A percentile compares a stretch with the other conserved stretches of the same genome.
phyloP scores from a whole-genome alignment of 2,329 filamentous ascomycete species.

The Alternaria panax region DNA sequence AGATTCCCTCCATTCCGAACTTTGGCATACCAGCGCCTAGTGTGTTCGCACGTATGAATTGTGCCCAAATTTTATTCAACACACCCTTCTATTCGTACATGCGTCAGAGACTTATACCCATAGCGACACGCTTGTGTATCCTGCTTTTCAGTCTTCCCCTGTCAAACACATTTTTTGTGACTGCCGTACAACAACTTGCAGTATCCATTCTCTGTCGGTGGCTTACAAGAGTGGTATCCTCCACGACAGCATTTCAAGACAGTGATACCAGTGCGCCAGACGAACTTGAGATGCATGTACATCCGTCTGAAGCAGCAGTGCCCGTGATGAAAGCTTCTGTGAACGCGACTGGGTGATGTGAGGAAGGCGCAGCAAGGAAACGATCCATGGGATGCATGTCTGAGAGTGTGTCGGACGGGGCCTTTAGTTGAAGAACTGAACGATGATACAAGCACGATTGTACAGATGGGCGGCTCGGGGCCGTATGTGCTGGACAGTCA shows the following conservation, averaged over 20 bases:
- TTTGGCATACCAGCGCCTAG: no score
- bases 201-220: background rate
- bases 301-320: constrained; percentile 11
- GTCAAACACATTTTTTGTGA: no score
- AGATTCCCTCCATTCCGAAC: no score
- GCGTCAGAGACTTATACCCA: background rate
- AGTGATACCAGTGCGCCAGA: background rate
- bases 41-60: no score
- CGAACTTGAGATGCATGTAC: constrained; percentile 2
- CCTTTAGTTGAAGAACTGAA: background rate
- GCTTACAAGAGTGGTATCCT: background rate
- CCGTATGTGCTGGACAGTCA: background rate
- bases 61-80: background rate
- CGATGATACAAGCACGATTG: constrained; percentile 2
- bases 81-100: background rate
- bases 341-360: constrained; percentile 4
- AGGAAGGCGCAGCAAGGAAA: constrained; percentile 5
- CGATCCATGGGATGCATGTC: constrained; percentile 11
- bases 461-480: background rate
- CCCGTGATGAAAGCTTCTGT: background rate
- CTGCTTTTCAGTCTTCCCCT: background rate
- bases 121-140: background rate
- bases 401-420: background rate
- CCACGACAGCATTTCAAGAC: background rate
- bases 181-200: background rate